These are phyloP conservation scores for Pezicula carpinea DNA, from an alignment of 2,329 filamentous ascomycete species.

Conservation along the genomic window DNA sequence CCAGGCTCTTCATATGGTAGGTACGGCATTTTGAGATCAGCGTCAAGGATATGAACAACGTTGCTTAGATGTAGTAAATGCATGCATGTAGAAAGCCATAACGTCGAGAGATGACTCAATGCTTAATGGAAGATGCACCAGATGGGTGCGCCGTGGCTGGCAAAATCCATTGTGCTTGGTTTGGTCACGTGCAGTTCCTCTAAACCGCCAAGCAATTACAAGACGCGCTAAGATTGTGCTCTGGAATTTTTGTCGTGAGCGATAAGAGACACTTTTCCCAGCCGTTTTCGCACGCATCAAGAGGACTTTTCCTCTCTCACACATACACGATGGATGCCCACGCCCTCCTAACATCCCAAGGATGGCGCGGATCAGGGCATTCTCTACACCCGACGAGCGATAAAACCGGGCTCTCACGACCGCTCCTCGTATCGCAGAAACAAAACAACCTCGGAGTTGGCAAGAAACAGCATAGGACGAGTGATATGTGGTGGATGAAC, in stretches of 20 bases:
- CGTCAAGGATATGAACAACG: background rate
- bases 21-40: constrained; percentile 18
- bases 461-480: constrained; percentile 59
- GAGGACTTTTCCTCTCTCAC: background rate
- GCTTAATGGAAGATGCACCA: too few relatives aligned
- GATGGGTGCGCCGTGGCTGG: too few relatives aligned
- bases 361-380: constrained; percentile 86
- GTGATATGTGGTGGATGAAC: constrained; percentile 94
- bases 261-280: background rate
- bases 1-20: constrained; percentile 59
- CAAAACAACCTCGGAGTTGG: constrained; percentile 77
- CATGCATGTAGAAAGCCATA: background rate
- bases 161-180: background rate
- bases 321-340: constrained; percentile 67
- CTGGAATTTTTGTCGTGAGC: background rate
- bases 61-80: background rate
- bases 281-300: background rate
- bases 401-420: constrained; percentile 72
- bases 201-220: background rate
- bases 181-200: background rate
- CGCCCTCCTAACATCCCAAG: constrained; percentile 77
- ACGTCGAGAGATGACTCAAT: too few relatives aligned
- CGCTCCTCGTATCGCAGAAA: constrained; percentile 79
- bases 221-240: background rate
- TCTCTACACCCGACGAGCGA: constrained; percentile 74